Conservation (phyloP, 306 rosid species). For the Nissolia schottii region DNA sequence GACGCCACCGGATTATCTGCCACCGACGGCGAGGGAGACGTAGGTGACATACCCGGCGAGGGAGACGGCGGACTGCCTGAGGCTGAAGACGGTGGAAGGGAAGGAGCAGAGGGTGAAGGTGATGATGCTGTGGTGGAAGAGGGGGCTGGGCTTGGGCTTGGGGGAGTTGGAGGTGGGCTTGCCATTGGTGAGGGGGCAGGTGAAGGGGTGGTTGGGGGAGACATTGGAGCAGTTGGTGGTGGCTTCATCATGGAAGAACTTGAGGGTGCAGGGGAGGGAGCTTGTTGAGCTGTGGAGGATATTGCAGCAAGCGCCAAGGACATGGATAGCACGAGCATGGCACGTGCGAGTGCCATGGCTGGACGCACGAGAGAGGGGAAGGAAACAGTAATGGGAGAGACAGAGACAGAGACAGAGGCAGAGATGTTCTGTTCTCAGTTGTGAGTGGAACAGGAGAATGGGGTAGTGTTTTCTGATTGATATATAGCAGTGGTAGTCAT, state of each 20-base stretch:
- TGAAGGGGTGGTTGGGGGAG: constrained; percentile 16
- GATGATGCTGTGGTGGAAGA: not conserved
- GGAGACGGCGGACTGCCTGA: not conserved
- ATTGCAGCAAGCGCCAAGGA: constrained; percentile 37
- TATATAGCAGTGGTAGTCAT: constrained; percentile 36
- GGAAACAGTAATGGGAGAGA: not conserved
- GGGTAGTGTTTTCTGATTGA: not conserved
- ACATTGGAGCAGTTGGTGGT: not conserved
- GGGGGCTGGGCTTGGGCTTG: constrained; percentile 9
- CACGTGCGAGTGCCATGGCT: constrained; percentile 51
- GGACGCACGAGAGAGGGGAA: not conserved
- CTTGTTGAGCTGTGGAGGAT: constrained; percentile 48
- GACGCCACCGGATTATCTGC: not conserved
- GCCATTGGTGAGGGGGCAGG: constrained; percentile 1
- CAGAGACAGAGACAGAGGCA: not conserved
- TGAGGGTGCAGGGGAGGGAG: constrained; percentile 42
- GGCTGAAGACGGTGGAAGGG: not conserved
- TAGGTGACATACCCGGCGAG: not conserved
- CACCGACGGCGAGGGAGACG: not conserved
- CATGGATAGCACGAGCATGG: constrained; percentile 38
- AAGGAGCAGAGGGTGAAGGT: not conserved
- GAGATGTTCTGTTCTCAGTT: not conserved
- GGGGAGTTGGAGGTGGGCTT: not conserved
- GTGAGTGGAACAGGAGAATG: constrained; percentile 26
- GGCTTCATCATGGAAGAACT: not conserved